Evolutionary conservation across 2,329 filamentous ascomycete genomes (phyloP).

Genomic region (Claviceps purpurea): DNA sequence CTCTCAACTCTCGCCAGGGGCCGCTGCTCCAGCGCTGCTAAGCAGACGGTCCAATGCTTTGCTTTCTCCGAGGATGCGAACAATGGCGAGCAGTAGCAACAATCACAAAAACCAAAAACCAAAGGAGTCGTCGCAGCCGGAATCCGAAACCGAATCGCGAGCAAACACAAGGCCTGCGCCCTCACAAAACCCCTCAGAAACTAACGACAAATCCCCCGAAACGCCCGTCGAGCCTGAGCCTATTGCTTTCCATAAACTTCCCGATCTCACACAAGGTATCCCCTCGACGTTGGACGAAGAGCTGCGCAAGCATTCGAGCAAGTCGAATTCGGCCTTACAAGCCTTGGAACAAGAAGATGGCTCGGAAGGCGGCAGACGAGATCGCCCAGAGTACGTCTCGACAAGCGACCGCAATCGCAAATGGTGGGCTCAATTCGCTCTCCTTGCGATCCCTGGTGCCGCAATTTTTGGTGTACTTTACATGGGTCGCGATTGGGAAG

Average conservation of each 20-base stretch:
- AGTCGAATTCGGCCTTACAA: conserved; percentile 18
- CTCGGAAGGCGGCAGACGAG: conserved; percentile 23
- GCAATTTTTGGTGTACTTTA: conserved; percentile 51
- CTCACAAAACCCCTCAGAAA: neutral
- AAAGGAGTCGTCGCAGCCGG: conserved; percentile 4
- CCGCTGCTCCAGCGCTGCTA: conserved; percentile 14
- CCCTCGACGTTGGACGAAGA: conserved; percentile 82
- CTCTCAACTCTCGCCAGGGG: conserved; percentile 15
- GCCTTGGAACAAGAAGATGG: conserved; percentile 23
- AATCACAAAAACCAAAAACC: conserved; percentile 1
- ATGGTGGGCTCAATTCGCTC: conserved; percentile 62
- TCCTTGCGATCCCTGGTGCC: conserved; percentile 44
- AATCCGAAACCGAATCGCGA: neutral
- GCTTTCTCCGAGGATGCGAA: conserved; percentile 17
- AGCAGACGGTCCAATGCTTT: conserved; percentile 10
- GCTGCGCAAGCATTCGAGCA: conserved; percentile 32
- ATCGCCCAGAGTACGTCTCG: conserved; percentile 70
- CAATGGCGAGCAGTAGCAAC: conserved; percentile 14
- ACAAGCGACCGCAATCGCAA: conserved; percentile 75
- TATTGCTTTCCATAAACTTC: conserved; percentile 54
- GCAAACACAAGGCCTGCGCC: conserved; percentile 5
- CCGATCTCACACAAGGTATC: conserved; percentile 87
- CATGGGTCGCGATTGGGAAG: conserved; percentile 80
- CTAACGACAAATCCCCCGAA: conserved; percentile 9
- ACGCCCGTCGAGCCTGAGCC: conserved; percentile 23